Base-by-base conservation (phyloP, 2,329 filamentous ascomycete genomes). In the Madurella fahalii region DNA sequence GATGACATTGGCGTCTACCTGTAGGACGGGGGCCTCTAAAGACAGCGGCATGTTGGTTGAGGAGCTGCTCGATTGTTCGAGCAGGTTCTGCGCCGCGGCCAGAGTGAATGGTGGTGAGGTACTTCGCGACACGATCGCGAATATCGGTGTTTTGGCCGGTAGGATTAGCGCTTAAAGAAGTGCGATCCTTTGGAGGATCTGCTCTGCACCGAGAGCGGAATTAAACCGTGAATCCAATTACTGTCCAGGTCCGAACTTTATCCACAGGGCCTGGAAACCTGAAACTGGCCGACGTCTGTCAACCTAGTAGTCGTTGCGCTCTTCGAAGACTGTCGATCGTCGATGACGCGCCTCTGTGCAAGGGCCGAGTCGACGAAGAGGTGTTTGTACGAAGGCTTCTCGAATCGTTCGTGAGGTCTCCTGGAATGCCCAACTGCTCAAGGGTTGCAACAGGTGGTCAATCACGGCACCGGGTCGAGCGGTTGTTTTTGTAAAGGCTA, bases 1-100 rank as follows among this genome's bases (percentile, higher is more conserved):
- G 71, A 99, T 92, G 64, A 93, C 87, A 69, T 87, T 89, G 61
- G 90, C 86, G 76, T 96, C 91, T 71, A 97, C 89, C 59, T 90
- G 91, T 68, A 97, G 80, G 70, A 97, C 89, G 67, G 93, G 89
- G 58, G 87, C 86, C 72, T 89, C 85, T 72, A 95, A 80, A 74
- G 83, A 82, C 69, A 89, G 85, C 75, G 90, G 90, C 93, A 97
- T 97, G 57, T 66, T 74, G 72, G 52, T 47, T 59, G 60, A 56
- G 60, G 37, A 50, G 47, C 62, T 67, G 70, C 71, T 73, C 73
- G 68, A 68, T 50, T 51, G 59, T 51, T 68, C 69, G 69, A 72
- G 71, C 69, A 66, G 63, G 39, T 46, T 47, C 45, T 42, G 50
- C 47, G 47, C 53, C 55, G 49, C 30, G 39, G 54, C 59, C 61